Evolutionary conservation across 2,329 filamentous ascomycete species (phyloP).

Genomic region (Ceratocystis smalleyi): DNA sequence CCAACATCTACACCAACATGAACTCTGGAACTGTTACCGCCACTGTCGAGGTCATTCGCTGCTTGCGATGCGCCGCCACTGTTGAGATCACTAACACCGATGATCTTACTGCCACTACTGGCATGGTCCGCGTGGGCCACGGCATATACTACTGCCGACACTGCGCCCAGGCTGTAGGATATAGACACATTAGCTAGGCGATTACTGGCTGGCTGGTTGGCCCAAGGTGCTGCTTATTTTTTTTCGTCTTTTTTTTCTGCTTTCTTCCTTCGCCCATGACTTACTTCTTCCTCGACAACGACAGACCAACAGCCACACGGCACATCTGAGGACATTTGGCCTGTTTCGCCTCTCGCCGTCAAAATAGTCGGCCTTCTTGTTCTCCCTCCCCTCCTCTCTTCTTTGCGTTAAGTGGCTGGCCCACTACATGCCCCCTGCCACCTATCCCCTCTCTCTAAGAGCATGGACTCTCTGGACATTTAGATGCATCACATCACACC

Average conservation of each 20-base stretch:
- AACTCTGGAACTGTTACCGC: conserved; percentile 32
- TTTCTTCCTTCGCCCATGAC: not conserved
- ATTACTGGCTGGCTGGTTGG: not conserved
- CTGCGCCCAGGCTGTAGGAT: conserved; percentile 48
- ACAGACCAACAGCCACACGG: not conserved
- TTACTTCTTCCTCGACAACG: not conserved
- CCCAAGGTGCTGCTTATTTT: not conserved
- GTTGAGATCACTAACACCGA: conserved; percentile 47
- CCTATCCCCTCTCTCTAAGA: not conserved
- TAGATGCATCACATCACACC: not conserved
- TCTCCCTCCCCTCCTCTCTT: not conserved
- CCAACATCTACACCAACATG: conserved; percentile 30
- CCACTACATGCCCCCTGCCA: not conserved
- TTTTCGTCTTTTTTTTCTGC: not conserved
- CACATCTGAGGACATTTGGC: not conserved
- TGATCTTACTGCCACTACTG: conserved; percentile 36
- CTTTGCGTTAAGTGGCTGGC: conserved; percentile 1
- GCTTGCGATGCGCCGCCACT: conserved; percentile 44
- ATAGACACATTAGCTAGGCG: conserved; percentile 32
- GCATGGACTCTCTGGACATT: not conserved
- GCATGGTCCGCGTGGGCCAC: conserved; percentile 50
- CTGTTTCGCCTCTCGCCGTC: no score
- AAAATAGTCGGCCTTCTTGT: not conserved
- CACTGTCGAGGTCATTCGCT: conserved; percentile 45
- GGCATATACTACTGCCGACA: conserved; percentile 48